These are phyloP conservation scores for Basipetospora chlamydospora DNA, from an alignment of 2,329 filamentous ascomycete species.

Conservation along the genomic window DNA sequence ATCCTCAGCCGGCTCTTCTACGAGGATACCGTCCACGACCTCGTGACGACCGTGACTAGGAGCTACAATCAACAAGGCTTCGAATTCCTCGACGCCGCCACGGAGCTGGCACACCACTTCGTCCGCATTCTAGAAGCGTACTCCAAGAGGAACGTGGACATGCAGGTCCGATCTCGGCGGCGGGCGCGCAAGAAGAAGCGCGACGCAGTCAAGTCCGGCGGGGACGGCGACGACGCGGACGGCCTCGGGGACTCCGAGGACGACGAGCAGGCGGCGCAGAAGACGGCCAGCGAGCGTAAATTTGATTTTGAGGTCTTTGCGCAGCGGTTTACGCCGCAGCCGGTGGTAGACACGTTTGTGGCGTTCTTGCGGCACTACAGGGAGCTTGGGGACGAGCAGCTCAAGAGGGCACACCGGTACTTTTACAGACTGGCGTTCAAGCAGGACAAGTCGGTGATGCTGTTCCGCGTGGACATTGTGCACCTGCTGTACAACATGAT, in stretches of 20 bases:
- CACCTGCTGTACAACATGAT: slow-evolving; percentile 81
- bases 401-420: slow-evolving; percentile 86
- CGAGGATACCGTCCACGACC: slow-evolving; percentile 85
- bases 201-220: slow-evolving; percentile 26
- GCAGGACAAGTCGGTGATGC: slow-evolving; percentile 73
- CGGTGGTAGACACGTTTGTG: slow-evolving; percentile 79
- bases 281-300: slow-evolving; percentile 65
- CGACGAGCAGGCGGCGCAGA: slow-evolving; percentile 57
- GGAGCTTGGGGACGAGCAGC: slow-evolving; percentile 63
- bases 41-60: slow-evolving; percentile 63
- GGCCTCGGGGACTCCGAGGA: slow-evolving; percentile 53
- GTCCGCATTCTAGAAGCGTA: slow-evolving; percentile 83
- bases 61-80: slow-evolving; percentile 92
- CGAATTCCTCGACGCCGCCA: slow-evolving; percentile 82
- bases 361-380: slow-evolving; percentile 65
- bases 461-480: slow-evolving; percentile 85
- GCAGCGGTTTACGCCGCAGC: slow-evolving; percentile 67
- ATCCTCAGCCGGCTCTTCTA: slow-evolving; percentile 97
- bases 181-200: slow-evolving; percentile 61
- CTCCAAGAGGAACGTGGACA: slow-evolving; percentile 84
- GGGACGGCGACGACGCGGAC: slow-evolving; percentile 37
- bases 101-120: slow-evolving; percentile 83
- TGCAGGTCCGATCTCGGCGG: slow-evolving; percentile 78
- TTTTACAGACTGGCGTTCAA: slow-evolving; percentile 94
- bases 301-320: slow-evolving; percentile 86